These are phyloP conservation scores for Fistulina hepatica DNA, from an alignment of 1,284 basidiomycete species.

Conservation along the genomic window DNA sequence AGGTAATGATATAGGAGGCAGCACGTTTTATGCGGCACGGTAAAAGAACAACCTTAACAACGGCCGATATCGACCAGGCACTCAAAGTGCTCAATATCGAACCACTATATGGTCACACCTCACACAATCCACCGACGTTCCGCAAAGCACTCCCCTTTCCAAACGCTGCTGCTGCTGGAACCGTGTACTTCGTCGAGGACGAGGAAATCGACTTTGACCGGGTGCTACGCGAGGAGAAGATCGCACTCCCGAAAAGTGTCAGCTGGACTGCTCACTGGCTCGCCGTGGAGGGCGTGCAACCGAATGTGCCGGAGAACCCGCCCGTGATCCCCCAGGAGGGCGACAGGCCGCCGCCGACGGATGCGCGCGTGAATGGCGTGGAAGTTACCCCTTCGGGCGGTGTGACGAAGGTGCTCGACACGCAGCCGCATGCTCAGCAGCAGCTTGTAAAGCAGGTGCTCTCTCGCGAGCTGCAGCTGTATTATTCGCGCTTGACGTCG, in stretches of 20 bases:
- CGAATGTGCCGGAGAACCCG: slow-evolving; percentile 93
- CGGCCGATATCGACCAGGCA: slow-evolving; percentile 88
- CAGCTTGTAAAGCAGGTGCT: slow-evolving; percentile 86
- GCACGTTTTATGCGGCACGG: slow-evolving; percentile 95
- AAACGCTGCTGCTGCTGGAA: slow-evolving; percentile 41
- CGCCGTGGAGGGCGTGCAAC: slow-evolving; percentile 96
- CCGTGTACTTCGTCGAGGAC: slow-evolving; percentile 90
- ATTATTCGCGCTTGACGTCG: slow-evolving; percentile 86
- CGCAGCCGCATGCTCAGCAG: slow-evolving; percentile 41
- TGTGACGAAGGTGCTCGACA: slow-evolving; percentile 29
- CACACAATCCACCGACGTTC: slow-evolving; percentile 63
- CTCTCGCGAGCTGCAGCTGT: slow-evolving; percentile 90
- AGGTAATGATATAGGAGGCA: slow-evolving; percentile 60
- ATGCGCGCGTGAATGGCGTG: slow-evolving; percentile 28
- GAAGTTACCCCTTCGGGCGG: slow-evolving; percentile 16
- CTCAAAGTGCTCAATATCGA: slow-evolving; percentile 93
- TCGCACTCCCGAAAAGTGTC: slow-evolving; percentile 65
- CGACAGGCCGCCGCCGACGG: slow-evolving; percentile 25
- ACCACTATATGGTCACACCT: slow-evolving; percentile 71
- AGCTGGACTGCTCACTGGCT: slow-evolving; percentile 93
- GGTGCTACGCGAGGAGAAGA: slow-evolving; percentile 74
- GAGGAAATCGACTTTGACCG: slow-evolving; percentile 97
- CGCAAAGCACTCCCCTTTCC: slow-evolving; percentile 62
- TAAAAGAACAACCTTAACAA: slow-evolving; percentile 76
- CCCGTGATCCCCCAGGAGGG: slow-evolving; percentile 59